Conservation (phyloP, 2,329 filamentous ascomycete genomes). For the Trichoderma lentiforme region DNA sequence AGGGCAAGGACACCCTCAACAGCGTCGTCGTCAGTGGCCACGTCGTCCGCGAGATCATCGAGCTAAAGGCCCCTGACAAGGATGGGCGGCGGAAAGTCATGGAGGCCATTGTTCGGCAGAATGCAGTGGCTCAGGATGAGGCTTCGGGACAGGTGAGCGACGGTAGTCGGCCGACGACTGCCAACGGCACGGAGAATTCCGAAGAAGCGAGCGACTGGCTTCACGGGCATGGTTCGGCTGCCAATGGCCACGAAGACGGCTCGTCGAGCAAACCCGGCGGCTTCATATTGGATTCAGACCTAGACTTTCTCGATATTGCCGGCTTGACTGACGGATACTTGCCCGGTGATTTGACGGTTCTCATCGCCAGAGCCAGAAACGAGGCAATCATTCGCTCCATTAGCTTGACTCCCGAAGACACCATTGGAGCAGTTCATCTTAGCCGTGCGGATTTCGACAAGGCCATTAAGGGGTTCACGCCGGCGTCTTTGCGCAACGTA, state of each 20-base stretch:
- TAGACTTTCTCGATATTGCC: conserved; percentile 90
- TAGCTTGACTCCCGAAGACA: conserved; percentile 44
- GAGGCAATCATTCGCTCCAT: conserved; percentile 89
- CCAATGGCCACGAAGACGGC: conserved; percentile 44
- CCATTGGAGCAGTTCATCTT: conserved; percentile 57
- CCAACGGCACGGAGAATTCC: conserved; percentile 48
- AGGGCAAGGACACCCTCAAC: conserved; percentile 89
- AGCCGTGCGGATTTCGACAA: conserved; percentile 73
- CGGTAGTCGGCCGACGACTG: conserved; percentile 56
- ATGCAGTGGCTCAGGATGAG: conserved; percentile 41
- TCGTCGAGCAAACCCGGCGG: conserved; percentile 47
- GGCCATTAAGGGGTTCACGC: conserved; percentile 88
- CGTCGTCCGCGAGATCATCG: conserved; percentile 86
- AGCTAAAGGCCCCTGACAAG: conserved; percentile 88
- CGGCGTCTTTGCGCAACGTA: conserved; percentile 90
- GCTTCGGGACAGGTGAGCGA: conserved; percentile 36
- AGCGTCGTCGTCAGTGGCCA: conserved; percentile 88
- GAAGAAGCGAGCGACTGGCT: conserved; percentile 68
- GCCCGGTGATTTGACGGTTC: conserved; percentile 85
- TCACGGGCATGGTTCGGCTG: conserved; percentile 62
- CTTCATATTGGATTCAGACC: conserved; percentile 69
- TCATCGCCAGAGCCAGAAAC: conserved; percentile 83
- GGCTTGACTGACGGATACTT: conserved; percentile 97
- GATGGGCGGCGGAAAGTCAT: conserved; percentile 80
- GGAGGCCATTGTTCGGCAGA: conserved; percentile 68